phyloP scores from a whole-genome alignment of 2,329 filamentous ascomycete species.

The Thermothelomyces thermophilus region DNA sequence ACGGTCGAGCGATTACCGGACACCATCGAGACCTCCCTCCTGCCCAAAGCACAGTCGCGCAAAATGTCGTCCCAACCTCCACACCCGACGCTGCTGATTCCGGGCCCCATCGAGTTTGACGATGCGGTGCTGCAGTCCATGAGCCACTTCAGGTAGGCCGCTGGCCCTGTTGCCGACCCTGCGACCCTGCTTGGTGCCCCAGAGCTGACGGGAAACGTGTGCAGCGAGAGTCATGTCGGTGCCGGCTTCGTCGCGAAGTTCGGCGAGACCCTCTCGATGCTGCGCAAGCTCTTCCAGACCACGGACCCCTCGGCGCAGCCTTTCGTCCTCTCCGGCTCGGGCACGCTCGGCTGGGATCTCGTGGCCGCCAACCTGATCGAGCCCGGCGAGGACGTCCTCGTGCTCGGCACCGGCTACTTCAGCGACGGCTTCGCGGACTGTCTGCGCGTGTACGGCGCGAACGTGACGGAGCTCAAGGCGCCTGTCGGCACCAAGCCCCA shows the following conservation, averaged over 20 bases:
- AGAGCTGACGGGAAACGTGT: slow-evolving; percentile 7
- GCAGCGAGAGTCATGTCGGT: slow-evolving; percentile 88
- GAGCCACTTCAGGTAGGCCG: slow-evolving; percentile 77
- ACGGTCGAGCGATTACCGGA: slow-evolving; percentile 27
- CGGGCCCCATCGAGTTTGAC: slow-evolving; percentile 95
- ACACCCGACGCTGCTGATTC: slow-evolving; percentile 78
- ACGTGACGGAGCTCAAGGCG: slow-evolving; percentile 82
- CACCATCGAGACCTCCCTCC: slow-evolving; percentile 28
- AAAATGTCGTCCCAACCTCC: slow-evolving; percentile 56
- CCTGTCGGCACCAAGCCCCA: slow-evolving; percentile 83
- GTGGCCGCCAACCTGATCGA: slow-evolving; percentile 92
- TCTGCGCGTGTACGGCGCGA: slow-evolving; percentile 82
- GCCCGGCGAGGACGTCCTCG: slow-evolving; percentile 80
- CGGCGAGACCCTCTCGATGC: slow-evolving; percentile 78
- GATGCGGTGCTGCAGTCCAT: slow-evolving; percentile 93
- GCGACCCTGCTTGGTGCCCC: not conserved
- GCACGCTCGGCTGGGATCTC: slow-evolving; percentile 93
- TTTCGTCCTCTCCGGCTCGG: slow-evolving; percentile 88
- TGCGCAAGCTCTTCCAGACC: slow-evolving; percentile 92
- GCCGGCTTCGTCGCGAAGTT: slow-evolving; percentile 84
- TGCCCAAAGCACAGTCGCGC: slow-evolving; percentile 26
- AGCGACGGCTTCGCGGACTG: slow-evolving; percentile 92
- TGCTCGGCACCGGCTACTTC: slow-evolving; percentile 96
- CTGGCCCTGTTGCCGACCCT: slow-evolving; percentile 4
- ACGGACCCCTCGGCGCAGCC: slow-evolving; percentile 76